phyloP scores from a whole-genome alignment of 768 basidiomycete species.

The Podaxis sp. region DNA sequence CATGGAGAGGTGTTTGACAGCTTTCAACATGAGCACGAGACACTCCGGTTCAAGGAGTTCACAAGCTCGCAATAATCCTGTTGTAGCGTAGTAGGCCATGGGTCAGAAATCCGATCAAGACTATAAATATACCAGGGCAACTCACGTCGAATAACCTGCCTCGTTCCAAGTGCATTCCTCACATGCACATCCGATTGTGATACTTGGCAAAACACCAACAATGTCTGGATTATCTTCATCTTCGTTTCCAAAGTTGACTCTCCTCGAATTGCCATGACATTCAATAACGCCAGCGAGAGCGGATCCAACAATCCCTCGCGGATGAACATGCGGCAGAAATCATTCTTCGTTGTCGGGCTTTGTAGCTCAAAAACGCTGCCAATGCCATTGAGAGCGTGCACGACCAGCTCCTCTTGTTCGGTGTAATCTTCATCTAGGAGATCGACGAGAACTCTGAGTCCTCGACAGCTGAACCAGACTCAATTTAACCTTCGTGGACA shows the following conservation, averaged over 20 bases:
- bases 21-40: constrained; percentile 87
- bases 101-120: not conserved
- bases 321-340: constrained; percentile 98
- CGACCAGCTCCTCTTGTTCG: constrained; percentile 87
- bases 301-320: constrained; percentile 94
- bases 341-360: constrained; percentile 95
- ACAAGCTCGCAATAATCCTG: constrained; percentile 86
- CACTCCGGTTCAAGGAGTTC: constrained; percentile 86
- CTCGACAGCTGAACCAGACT: constrained; percentile 70
- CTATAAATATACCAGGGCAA: constrained; percentile 18
- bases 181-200: constrained; percentile 96
- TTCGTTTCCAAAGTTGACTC: constrained; percentile 72
- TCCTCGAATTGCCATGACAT: constrained; percentile 78
- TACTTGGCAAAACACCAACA: constrained; percentile 91
- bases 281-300: constrained; percentile 83
- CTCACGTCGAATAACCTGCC: constrained; percentile 89
- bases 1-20: constrained; percentile 96
- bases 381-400: constrained; percentile 92
- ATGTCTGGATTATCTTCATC: constrained; percentile 84
- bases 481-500: not conserved
- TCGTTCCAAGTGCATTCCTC: constrained; percentile 85
- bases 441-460: constrained; percentile 91
- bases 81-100: not conserved
- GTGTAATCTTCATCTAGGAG: constrained; percentile 95
- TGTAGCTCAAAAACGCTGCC: constrained; percentile 95